phyloP scores from a whole-genome alignment of 345 rosid species.

The Eucalyptus victrix region DNA sequence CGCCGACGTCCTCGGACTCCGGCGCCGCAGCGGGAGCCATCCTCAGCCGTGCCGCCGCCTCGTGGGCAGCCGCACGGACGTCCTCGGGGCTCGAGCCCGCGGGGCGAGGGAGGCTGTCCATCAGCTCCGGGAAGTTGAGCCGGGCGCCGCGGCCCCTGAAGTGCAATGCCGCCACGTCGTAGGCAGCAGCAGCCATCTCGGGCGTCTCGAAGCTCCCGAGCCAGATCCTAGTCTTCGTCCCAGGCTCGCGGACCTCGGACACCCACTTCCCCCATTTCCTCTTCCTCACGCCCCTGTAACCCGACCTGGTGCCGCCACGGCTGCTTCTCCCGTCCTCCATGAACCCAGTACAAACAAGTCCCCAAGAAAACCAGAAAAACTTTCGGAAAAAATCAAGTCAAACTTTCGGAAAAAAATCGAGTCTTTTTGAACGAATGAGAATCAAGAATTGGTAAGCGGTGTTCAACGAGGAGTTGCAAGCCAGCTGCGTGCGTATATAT shows the following conservation, averaged over 20 bases:
- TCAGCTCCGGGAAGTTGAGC: slow-evolving; percentile 66
- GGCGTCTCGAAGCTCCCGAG: slow-evolving; percentile 77
- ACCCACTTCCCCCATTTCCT: slow-evolving; percentile 99
- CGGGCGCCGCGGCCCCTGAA: slow-evolving; percentile 46
- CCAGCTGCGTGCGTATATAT: not conserved
- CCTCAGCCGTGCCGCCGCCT: slow-evolving; percentile 23
- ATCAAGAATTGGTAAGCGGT: not conserved
- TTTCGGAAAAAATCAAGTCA: not conserved
- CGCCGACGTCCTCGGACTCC: not conserved
- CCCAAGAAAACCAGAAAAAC: not conserved
- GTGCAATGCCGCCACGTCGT: slow-evolving; percentile 71
- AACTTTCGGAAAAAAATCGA: not conserved
- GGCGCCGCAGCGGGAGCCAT: not conserved
- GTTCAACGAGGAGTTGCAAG: not conserved
- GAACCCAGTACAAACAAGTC: not conserved
- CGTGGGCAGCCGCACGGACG: slow-evolving; percentile 65
- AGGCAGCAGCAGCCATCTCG: slow-evolving; percentile 94
- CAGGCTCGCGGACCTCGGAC: slow-evolving; percentile 83
- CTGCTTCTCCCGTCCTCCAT: not conserved
- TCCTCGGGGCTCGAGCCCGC: slow-evolving; percentile 39
- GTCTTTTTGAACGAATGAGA: not conserved
- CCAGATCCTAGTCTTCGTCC: slow-evolving; percentile 79
- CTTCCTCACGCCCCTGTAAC: slow-evolving; percentile 67
- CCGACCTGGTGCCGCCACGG: not conserved
- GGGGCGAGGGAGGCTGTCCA: slow-evolving; percentile 33